Percentiles rank a stretch among this genome's conserved stretches.
Evolutionary conservation across 1,284 basidiomycete species (phyloP).

Genomic region (Ganoderma sp.): DNA sequence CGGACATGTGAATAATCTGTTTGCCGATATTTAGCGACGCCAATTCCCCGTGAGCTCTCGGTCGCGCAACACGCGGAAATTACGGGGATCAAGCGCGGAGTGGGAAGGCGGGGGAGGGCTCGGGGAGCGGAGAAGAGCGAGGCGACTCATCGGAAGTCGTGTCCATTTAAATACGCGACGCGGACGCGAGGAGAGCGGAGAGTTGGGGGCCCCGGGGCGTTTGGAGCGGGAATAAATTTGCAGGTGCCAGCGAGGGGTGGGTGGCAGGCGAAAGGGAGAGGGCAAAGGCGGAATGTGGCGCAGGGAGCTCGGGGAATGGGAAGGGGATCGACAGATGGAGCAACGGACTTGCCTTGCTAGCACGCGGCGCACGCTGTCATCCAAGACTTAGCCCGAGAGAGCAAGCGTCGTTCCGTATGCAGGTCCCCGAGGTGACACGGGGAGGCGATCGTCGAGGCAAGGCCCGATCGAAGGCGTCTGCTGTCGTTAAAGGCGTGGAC

Average conservation of each 20-base stretch:
- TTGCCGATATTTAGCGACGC: slow-evolving; percentile 4
- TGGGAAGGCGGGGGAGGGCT: not conserved
- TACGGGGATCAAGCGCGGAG: not conserved
- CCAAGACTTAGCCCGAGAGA: not conserved
- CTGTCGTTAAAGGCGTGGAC: not conserved
- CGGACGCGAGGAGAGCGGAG: not conserved
- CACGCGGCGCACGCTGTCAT: slow-evolving; percentile 1
- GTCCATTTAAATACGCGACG: not conserved
- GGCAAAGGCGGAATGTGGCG: not conserved
- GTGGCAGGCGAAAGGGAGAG: not conserved
- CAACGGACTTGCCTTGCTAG: slow-evolving; percentile 5
- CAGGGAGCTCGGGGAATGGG: not conserved
- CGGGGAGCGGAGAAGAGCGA: not conserved
- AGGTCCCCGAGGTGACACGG: slow-evolving; percentile 5
- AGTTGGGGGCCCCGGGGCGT: not conserved
- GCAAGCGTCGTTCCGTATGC: not conserved
- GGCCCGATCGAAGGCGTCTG: not conserved
- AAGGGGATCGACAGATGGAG: not conserved
- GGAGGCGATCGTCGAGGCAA: slow-evolving; percentile 12
- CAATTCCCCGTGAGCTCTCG: not conserved
- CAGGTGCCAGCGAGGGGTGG: not conserved
- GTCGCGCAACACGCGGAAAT: not conserved
- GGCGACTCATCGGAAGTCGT: not conserved
- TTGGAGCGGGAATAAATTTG: not conserved
- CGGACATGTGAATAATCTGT: slow-evolving; percentile 4